These are phyloP conservation scores for Ganoderma multipileum DNA, from an alignment of 1,284 basidiomycete genomes.

Conservation along the genomic window DNA sequence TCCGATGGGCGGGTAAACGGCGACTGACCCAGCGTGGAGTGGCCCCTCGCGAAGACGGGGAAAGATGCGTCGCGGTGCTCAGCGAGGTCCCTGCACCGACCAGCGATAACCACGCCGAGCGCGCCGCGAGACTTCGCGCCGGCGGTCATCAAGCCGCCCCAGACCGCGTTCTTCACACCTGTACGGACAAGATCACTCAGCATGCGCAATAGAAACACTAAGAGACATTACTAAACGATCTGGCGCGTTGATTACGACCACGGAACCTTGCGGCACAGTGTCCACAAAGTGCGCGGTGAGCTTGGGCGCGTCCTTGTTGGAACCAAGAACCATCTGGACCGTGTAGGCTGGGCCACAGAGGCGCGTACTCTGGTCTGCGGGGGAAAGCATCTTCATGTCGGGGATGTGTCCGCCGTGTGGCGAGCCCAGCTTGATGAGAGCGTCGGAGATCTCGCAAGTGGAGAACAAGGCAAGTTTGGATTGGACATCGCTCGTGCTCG, in stretches of 20 bases:
- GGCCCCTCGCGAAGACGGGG: constrained; percentile 81
- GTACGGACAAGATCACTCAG: constrained; percentile 23
- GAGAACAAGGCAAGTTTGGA: constrained; percentile 56
- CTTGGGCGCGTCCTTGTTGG: constrained; percentile 70
- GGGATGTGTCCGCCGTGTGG: constrained; percentile 84
- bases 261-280: constrained; percentile 66
- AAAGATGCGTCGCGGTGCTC: constrained; percentile 78
- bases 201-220: neutral
- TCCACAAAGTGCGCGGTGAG: constrained; percentile 86
- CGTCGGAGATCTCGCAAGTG: constrained; percentile 90
- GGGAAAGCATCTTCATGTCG: constrained; percentile 74
- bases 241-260: constrained; percentile 85
- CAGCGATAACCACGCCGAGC: constrained; percentile 82
- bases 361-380: constrained; percentile 44
- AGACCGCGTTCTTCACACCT: constrained; percentile 86
- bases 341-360: constrained; percentile 89
- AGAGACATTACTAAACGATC: constrained; percentile 54
- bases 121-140: constrained; percentile 77
- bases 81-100: constrained; percentile 82
- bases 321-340: constrained; percentile 82
- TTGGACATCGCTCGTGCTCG: constrained; percentile 28
- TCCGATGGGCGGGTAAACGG: constrained; percentile 87
- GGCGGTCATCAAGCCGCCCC: constrained; percentile 93
- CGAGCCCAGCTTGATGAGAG: constrained; percentile 84
- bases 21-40: constrained; percentile 88